A percentile compares a stretch with the other conserved stretches of the same genome.
Evolutionary conservation across 2,329 filamentous ascomycete genomes (phyloP).

Genomic region (Colletotrichum simmondsii): DNA sequence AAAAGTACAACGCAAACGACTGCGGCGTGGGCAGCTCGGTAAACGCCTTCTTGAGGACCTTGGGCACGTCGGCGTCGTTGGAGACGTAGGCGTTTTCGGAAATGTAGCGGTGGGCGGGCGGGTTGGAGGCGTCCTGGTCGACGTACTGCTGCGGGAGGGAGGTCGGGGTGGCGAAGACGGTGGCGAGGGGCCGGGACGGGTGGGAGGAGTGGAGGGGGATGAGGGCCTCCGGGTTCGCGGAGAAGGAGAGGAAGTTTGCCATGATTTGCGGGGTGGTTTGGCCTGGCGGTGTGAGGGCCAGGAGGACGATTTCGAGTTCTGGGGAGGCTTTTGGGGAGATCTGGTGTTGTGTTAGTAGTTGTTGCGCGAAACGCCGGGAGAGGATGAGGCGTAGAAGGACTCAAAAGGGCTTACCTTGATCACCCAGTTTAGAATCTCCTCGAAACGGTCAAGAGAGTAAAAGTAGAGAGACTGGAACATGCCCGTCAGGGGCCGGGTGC

Average conservation of each 20-base stretch:
- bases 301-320: constrained; percentile 52
- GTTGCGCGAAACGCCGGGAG: too few species aligned
- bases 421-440: constrained; percentile 59
- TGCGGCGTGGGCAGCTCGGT: constrained; percentile 57
- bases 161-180: constrained; percentile 49
- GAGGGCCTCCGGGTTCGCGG: constrained; percentile 40
- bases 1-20: constrained; percentile 59
- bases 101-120: constrained; percentile 58
- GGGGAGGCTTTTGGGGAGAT: constrained; percentile 46
- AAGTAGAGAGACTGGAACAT: constrained; percentile 54
- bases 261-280: constrained; percentile 45
- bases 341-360: constrained; percentile 23
- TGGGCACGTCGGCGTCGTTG: constrained; percentile 57
- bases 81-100: constrained; percentile 62
- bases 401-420: constrained; percentile 44
- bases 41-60: constrained; percentile 57
- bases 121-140: constrained; percentile 57
- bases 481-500: constrained; percentile 45
- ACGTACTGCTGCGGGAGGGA: constrained; percentile 52
- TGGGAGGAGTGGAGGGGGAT: constrained; percentile 21
- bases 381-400: constrained; percentile 8
- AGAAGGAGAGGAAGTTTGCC: constrained; percentile 53
- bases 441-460: constrained; percentile 57
- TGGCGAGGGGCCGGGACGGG: constrained; percentile 41
- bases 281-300: constrained; percentile 44